A percentile compares a stretch with the other conserved stretches of the same genome.
Conservation (phyloP, 352 stramenopile species). For the Peronospora farinosa region DNA sequence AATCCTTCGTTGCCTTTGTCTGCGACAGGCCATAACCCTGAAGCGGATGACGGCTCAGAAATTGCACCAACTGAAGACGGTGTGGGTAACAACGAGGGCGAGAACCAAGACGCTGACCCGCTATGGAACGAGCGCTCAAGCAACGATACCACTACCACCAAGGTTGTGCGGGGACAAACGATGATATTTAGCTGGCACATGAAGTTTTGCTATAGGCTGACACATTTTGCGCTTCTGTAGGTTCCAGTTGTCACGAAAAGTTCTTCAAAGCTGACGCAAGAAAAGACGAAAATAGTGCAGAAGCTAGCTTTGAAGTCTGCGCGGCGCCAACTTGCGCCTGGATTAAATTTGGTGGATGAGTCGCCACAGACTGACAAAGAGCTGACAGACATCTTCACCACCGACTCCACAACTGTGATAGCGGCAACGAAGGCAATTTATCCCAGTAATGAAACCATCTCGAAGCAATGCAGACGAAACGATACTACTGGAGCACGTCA, state of each 20-base stretch:
- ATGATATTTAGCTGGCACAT: not conserved
- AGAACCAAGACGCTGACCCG: conserved; percentile 3
- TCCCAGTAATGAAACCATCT: not conserved
- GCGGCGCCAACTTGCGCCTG: conserved; percentile 17
- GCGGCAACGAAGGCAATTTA: conserved; percentile 1
- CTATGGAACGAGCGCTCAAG: not conserved
- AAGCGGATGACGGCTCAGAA: not conserved
- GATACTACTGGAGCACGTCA: conserved; percentile 3
- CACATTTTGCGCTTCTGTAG: conserved; percentile 5
- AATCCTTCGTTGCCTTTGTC: not conserved
- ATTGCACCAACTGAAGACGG: not conserved
- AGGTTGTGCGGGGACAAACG: conserved; percentile 9
- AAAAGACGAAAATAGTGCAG: conserved; percentile 7
- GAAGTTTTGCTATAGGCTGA: not conserved
- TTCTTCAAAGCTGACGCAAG: conserved; percentile 11
- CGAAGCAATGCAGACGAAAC: not conserved
- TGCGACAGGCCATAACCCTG: conserved; percentile 1
- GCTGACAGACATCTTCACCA: conserved; percentile 5
- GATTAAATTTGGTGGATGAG: conserved; percentile 17
- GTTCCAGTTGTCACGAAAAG: conserved; percentile 4
- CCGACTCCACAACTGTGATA: not conserved
- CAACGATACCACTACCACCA: conserved; percentile 4
- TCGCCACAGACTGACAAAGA: conserved; percentile 21
- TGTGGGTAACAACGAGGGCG: not conserved
- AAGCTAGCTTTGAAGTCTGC: conserved; percentile 19